phyloP scores from a whole-genome alignment of 148 eudicot genomes.

The Nyssa sinensis region DNA sequence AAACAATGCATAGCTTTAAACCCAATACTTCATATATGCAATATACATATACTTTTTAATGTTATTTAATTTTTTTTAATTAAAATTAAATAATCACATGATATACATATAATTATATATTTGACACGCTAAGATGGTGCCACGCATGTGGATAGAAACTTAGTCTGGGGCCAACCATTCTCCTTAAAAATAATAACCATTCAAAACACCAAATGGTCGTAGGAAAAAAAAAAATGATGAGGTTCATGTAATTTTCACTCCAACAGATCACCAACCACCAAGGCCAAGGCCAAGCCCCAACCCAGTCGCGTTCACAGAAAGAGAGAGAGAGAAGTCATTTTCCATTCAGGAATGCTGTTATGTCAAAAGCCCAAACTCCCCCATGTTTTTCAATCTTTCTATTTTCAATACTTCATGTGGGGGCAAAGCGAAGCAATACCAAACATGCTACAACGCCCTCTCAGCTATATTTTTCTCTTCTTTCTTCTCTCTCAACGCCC shows the following conservation, averaged over 20 bases:
- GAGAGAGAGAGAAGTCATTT: not conserved
- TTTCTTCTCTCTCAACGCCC: not conserved
- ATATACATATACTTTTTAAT: too few relatives aligned
- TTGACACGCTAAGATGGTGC: too few relatives aligned
- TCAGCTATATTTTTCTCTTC: constrained; percentile 18
- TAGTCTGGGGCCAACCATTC: too few relatives aligned
- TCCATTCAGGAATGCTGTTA: not conserved
- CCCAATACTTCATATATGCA: too few relatives aligned
- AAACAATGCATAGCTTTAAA: too few relatives aligned
- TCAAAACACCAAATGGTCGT: too few relatives aligned
- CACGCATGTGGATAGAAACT: too few relatives aligned
- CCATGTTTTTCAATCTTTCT: not conserved
- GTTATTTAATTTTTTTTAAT: too few relatives aligned
- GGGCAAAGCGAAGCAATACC: constrained; percentile 62
- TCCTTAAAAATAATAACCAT: too few relatives aligned
- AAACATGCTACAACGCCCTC: constrained; percentile 51
- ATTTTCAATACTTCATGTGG: constrained; percentile 17
- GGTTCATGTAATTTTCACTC: not conserved
- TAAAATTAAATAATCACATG: too few relatives aligned
- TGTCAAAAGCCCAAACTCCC: not conserved
- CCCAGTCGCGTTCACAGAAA: not conserved
- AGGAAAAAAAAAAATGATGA: not conserved
- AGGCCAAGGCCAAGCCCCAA: too few relatives aligned
- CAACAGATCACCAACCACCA: not conserved
- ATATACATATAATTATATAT: too few relatives aligned